Conservation (phyloP, 345 rosid species). For the Lepidium africanum region DNA sequence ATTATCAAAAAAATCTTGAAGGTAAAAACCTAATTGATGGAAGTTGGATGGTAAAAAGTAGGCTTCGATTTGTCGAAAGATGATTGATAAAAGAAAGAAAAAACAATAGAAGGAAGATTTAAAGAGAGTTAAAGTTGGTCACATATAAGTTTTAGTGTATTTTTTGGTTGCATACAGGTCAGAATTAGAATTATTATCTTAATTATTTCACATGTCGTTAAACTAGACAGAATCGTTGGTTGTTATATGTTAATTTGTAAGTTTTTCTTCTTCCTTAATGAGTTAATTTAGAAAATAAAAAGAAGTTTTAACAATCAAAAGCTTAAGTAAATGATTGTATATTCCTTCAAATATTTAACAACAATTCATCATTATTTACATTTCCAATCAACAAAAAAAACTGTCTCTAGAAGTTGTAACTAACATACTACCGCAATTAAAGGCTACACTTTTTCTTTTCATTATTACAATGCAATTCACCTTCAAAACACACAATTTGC, state of each 20-base stretch:
- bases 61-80: background rate
- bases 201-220: conserved; percentile 8
- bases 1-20: background rate
- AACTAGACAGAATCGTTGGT: background rate
- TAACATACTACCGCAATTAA: conserved; percentile 48
- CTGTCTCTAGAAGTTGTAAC: background rate
- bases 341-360: too few relatives aligned
- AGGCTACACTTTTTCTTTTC: conserved; percentile 25
- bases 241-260: background rate
- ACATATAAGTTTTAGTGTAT: conserved; percentile 15
- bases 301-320: conserved; percentile 18
- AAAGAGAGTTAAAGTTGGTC: conserved; percentile 14
- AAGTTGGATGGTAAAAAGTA: background rate
- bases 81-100: background rate
- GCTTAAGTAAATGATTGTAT: conserved; percentile 35
- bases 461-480: conserved; percentile 16
- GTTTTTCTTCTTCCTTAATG: background rate
- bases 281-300: background rate
- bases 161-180: conserved; percentile 23
- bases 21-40: background rate
- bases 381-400: conserved; percentile 15
- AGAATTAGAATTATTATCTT: background rate
- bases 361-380: conserved; percentile 34
- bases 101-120: background rate
- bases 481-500: conserved; percentile 2